Evolutionary conservation across 1,284 basidiomycete species (phyloP), one percentile per base, ranked within the genome.

Genomic region (Boletus sp.): DNA sequence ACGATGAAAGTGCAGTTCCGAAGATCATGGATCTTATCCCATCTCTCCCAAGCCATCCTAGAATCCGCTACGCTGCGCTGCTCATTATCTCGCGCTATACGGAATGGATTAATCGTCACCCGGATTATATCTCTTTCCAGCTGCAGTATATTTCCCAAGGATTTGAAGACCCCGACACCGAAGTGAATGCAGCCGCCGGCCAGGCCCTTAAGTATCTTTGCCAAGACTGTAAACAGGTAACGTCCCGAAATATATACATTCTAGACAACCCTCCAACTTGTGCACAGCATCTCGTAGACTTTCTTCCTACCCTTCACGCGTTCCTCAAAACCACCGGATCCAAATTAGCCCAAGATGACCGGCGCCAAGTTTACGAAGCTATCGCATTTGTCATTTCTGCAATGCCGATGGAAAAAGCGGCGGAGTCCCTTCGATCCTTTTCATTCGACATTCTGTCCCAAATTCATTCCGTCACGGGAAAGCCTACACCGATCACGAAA

Each of bases 121-220:
- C 94, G 0, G 76, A 85, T 32, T 93, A 96, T 63, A 90, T 99
- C 52, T 78, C 81, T 25, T 82, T 82, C 64, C 87, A 93, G 64
- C 75, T 99, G 17, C 85, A 89, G 56, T 99, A 96, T 68, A 89
- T 99, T 49, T 94, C 93, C 8, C 76, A 84, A 13, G 95, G 96
- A 0, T 96, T 99, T 60, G 84, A 94, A 57, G 85, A 88, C 60
- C 59, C 74, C 3, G 88, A 94, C 59, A 51, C 66, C 2, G 90
- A 94, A 60, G 94, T 99, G 16, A 84, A 84, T 53, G 92, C 94
- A 9, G 96, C 96, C 8, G 92, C 96, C 8, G 92, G 94, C 2
- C 94, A 97, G 63, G 94, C 96, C 4, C 78, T 99, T 72, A 95
- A 94, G 66, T 98, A 91, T 69, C 76, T 99, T 52, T 99, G 96